Base-by-base conservation (phyloP, 148 eudicot species). In the Spergularia marina region DNA sequence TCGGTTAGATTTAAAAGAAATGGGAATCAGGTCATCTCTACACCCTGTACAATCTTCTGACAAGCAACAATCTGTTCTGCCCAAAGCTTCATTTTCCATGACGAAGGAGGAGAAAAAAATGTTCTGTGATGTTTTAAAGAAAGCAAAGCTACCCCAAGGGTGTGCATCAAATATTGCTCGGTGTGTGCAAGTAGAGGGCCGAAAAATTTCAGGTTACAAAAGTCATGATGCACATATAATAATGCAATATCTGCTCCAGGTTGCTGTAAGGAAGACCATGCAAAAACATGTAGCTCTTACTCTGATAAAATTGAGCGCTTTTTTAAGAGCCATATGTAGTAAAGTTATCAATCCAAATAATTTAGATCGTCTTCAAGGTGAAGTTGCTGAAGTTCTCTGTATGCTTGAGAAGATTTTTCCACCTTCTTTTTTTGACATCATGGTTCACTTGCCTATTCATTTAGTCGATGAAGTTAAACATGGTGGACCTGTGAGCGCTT, bases 401-500 rank as follows among this genome's bases (percentile, higher is more conserved):
- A 44, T 44, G 49, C 49, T 44, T 9, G 78, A 75, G 11, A 65
- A 53, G 53, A 13, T 65, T 12, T 75, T 75, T 13, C 72, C 73
- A 14, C 73, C 21, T 15, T 21, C 59, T 9, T 70, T n/a, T n/a
- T 70, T 70, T 70, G 60, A 53, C 8, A 13, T 70, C 12, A 70
- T 70, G 73, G 34, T 70, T 17, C 73, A 70, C 54, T 70, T 70
- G 20, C 73, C 60, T 52, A 53, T 70, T 15, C 76, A 81, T 64
- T 36, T 70, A 65, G 79, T 71, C 6, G 12, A 71, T 13, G 76
- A 81, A 61, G 74, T 53, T 56, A 69, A 30, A 65, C 3, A 70
- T 6, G 72, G 64, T 57, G 68, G 73, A 0, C 70, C n/a, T 0
- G 30, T 81, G 0, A 61, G 72, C 7, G 71, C 51, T 7, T 20